Evolutionary conservation across 2,329 filamentous ascomycete genomes (phyloP).

Genomic region (Cercospora berteroae): DNA sequence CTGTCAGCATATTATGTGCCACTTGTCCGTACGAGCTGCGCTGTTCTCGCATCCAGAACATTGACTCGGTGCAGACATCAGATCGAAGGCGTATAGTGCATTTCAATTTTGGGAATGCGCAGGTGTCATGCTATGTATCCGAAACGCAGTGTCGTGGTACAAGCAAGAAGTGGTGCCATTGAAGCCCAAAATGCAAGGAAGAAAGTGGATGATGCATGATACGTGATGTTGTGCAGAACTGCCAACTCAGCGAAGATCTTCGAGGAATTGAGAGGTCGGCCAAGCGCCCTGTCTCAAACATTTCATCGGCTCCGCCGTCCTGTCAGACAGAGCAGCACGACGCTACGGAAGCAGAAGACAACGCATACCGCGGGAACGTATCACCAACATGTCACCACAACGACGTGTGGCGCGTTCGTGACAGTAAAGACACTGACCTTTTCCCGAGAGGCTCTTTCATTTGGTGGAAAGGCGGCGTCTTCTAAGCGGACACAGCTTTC

Average conservation of each 20-base stretch:
- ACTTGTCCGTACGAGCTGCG: neutral
- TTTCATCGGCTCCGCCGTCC: neutral
- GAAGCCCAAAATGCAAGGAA: slow-evolving; percentile 20
- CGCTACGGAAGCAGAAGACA: slow-evolving; percentile 26
- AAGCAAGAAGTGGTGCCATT: slow-evolving; percentile 11
- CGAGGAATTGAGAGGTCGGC: neutral
- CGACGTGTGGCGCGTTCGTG: slow-evolving; percentile 16
- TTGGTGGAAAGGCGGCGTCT: slow-evolving; percentile 56
- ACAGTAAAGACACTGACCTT: slow-evolving; percentile 50
- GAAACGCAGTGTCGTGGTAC: slow-evolving; percentile 22
- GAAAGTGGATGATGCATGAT: slow-evolving; percentile 1
- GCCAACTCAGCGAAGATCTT: slow-evolving; percentile 9
- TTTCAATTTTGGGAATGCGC: slow-evolving; percentile 20
- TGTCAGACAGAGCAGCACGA: slow-evolving; percentile 21
- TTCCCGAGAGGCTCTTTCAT: slow-evolving; percentile 57
- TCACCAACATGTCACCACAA: slow-evolving; percentile 29
- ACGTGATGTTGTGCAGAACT: slow-evolving; percentile 18
- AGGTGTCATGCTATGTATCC: slow-evolving; percentile 19
- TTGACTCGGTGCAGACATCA: neutral
- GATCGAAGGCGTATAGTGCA: neutral
- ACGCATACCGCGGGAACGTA: slow-evolving; percentile 32
- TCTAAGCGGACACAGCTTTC: slow-evolving; percentile 62
- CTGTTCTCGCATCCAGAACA: neutral
- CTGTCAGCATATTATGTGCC: slow-evolving; percentile 16
- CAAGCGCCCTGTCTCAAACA: neutral